These are phyloP conservation scores for Pichia sp. DNA, from an alignment of 1,139 yeast genomes.

Conservation along the genomic window DNA sequence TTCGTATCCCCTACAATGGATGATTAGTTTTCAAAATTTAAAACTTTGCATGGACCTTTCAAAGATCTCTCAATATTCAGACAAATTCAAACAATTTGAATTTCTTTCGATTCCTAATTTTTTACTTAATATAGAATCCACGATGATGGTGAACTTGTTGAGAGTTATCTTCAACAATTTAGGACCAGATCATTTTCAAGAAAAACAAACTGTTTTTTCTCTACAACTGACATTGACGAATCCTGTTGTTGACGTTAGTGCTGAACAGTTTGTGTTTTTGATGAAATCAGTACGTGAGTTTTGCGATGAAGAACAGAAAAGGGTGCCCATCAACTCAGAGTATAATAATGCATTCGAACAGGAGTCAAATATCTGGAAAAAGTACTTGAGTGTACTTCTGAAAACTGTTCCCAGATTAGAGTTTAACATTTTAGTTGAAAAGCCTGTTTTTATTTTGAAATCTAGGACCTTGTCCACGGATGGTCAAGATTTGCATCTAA, in stretches of 20 bases:
- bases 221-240: constrained; percentile 20
- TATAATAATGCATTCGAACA: neutral
- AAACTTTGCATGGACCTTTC: constrained; percentile 36
- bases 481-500: constrained; percentile 16
- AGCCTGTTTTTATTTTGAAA: constrained; percentile 22
- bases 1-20: constrained; percentile 49
- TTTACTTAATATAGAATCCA: constrained; percentile 48
- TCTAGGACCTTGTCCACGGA: constrained; percentile 10
- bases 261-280: constrained; percentile 22
- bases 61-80: constrained; percentile 17
- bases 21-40: constrained; percentile 34
- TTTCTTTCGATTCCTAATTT: constrained; percentile 46
- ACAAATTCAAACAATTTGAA: constrained; percentile 28
- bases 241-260: constrained; percentile 21
- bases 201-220: constrained; percentile 16
- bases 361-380: neutral
- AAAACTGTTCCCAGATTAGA: constrained; percentile 15
- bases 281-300: constrained; percentile 11
- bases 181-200: constrained; percentile 1
- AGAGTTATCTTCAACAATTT: constrained; percentile 13
- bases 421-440: constrained; percentile 22
- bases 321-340: neutral
- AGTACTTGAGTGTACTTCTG: constrained; percentile 2
- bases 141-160: constrained; percentile 31
- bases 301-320: neutral